Evolutionary conservation across 108 stramenopile species (phyloP).

Genomic region (Pseudonitzschia delicatissima): DNA sequence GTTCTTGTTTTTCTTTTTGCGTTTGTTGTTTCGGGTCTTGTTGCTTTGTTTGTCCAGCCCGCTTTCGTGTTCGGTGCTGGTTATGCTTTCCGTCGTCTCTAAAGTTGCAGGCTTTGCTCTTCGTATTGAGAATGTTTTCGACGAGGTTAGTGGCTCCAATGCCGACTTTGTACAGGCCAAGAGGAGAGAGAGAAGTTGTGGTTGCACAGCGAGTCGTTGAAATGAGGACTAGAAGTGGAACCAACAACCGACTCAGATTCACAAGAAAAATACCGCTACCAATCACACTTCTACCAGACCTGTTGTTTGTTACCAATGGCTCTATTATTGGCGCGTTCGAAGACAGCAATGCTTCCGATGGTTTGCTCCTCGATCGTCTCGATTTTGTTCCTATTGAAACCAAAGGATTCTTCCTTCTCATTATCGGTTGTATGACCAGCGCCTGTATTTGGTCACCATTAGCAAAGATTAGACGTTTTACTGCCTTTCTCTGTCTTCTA

Average conservation of each 20-base stretch:
- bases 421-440: background rate
- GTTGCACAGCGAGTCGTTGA: background rate
- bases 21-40: background rate
- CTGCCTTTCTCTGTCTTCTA: no score
- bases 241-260: constrained; percentile 1
- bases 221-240: background rate
- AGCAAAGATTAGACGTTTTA: no score
- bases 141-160: background rate
- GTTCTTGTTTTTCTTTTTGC: background rate
- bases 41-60: background rate
- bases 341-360: background rate
- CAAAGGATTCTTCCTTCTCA: background rate
- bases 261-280: background rate
- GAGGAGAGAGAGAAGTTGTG: background rate
- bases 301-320: background rate
- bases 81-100: background rate
- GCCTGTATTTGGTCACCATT: background rate
- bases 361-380: background rate
- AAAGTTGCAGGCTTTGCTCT: background rate
- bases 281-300: background rate
- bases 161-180: background rate
- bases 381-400: background rate
- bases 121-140: background rate
- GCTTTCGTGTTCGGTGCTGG: background rate
- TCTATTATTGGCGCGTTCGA: background rate